These are phyloP conservation scores for Aspergillus sp. DNA, from an alignment of 2,329 filamentous ascomycete genomes.

Conservation along the genomic window DNA sequence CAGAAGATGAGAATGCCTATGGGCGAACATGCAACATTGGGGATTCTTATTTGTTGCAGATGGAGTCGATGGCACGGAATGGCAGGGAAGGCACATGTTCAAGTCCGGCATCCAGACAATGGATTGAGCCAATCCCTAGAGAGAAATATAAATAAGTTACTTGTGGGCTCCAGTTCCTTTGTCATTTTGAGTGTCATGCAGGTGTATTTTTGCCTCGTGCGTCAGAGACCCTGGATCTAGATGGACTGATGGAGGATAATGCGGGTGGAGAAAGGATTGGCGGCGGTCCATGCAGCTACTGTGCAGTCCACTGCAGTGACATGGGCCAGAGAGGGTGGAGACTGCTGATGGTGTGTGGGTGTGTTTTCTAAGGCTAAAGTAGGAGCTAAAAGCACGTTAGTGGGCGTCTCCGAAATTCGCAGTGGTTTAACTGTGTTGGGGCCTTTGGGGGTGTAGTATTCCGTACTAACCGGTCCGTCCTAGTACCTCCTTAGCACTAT, in stretches of 20 bases:
- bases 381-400: conserved; percentile 8
- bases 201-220: conserved; percentile 45
- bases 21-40: conserved; percentile 22
- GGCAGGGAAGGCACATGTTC: conserved; percentile 27
- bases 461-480: neutral
- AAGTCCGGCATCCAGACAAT: conserved; percentile 23
- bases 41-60: conserved; percentile 25
- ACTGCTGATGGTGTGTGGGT: conserved; percentile 15
- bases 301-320: conserved; percentile 23
- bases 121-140: conserved; percentile 24
- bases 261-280: conserved; percentile 35
- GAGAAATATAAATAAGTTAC: conserved; percentile 25
- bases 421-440: neutral
- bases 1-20: conserved; percentile 16
- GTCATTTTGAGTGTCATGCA: conserved; percentile 46
- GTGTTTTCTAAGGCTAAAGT: conserved; percentile 10
- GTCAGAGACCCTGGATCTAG: conserved; percentile 48
- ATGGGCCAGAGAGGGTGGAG: conserved; percentile 29
- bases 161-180: conserved; percentile 29
- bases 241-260: conserved; percentile 33
- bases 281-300: conserved; percentile 37
- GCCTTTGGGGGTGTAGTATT: neutral
- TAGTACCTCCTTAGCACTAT: conserved; percentile 5
- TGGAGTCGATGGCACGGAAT: conserved; percentile 19
- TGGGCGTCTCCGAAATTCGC: conserved; percentile 12